Percentiles rank a stretch among this genome's conserved stretches.
These are phyloP conservation scores for Tulasnella sp. DNA, from an alignment of 768 basidiomycete genomes.

Conservation along the genomic window DNA sequence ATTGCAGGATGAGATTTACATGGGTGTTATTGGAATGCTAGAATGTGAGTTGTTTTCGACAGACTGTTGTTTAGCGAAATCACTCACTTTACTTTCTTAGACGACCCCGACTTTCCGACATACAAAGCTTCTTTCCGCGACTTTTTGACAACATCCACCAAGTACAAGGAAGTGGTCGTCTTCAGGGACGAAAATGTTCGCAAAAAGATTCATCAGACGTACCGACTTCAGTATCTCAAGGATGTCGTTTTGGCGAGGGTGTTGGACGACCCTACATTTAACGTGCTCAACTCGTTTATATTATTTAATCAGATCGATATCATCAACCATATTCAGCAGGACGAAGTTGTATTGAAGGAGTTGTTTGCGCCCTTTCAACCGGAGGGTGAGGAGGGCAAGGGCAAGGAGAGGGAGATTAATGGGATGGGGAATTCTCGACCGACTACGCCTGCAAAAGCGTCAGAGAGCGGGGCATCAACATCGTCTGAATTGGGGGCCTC, in stretches of 20 bases:
- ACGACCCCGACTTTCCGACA: conserved; percentile 93
- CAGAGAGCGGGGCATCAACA: neutral
- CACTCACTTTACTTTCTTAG: conserved; percentile 30
- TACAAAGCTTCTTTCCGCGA: conserved; percentile 96
- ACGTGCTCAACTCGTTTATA: conserved; percentile 91
- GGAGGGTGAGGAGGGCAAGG: conserved; percentile 14
- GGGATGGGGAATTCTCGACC: conserved; percentile 22
- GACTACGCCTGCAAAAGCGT: neutral
- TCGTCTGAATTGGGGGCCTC: neutral
- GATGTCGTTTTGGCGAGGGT: conserved; percentile 94
- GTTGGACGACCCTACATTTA: conserved; percentile 93
- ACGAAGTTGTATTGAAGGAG: conserved; percentile 60
- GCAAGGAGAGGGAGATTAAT: conserved; percentile 20
- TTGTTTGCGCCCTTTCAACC: conserved; percentile 58
- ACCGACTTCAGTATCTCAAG: conserved; percentile 92
- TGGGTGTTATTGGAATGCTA: conserved; percentile 88
- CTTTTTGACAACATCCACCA: conserved; percentile 70
- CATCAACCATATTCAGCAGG: conserved; percentile 74
- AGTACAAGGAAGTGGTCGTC: conserved; percentile 78
- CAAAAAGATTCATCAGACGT: conserved; percentile 90
- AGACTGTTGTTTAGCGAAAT: neutral
- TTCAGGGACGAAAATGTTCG: conserved; percentile 64
- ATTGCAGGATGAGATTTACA: conserved; percentile 81
- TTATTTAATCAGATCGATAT: conserved; percentile 99
- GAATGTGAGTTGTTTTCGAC: conserved; percentile 55